Evolutionary conservation across 352 stramenopile species (phyloP).

Genomic region (Phytophthora crassamura): DNA sequence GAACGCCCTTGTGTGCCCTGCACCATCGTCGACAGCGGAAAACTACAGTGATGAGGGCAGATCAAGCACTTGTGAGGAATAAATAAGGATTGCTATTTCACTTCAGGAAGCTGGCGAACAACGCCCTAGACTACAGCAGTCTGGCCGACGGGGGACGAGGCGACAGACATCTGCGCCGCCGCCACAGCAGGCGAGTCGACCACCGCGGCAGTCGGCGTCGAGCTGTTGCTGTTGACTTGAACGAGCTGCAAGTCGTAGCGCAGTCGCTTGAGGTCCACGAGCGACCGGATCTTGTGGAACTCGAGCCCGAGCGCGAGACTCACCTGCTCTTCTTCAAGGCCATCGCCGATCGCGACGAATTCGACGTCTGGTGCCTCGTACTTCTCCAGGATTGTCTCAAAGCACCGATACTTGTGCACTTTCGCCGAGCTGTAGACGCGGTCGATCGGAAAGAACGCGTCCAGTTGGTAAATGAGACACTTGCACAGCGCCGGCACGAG

Average conservation of each 20-base stretch:
- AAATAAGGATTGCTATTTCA: constrained; percentile 41
- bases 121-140: constrained; percentile 34
- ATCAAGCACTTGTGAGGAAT: constrained; percentile 11
- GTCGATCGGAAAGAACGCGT: constrained; percentile 80
- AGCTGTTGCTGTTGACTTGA: constrained; percentile 23
- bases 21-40: constrained; percentile 73
- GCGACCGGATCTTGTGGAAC: constrained; percentile 78
- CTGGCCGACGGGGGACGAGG: constrained; percentile 32
- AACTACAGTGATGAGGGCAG: constrained; percentile 40
- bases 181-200: constrained; percentile 13
- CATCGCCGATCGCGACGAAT: constrained; percentile 82
- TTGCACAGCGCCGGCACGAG: constrained; percentile 84
- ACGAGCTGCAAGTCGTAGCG: constrained; percentile 67
- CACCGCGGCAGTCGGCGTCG: constrained; percentile 2
- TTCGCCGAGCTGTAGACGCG: constrained; percentile 81
- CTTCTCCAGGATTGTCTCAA: constrained; percentile 74
- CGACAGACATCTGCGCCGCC: constrained; percentile 22
- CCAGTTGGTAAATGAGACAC: constrained; percentile 83
- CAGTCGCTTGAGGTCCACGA: constrained; percentile 69
- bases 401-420: constrained; percentile 80
- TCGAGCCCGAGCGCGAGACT: constrained; percentile 68
- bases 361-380: constrained; percentile 57
- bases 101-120: not conserved
- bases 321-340: constrained; percentile 80
- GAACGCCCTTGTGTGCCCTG: constrained; percentile 69